Base-by-base conservation (phyloP, 805 yeast species). In the Saccharomycopsis fodiens region DNA sequence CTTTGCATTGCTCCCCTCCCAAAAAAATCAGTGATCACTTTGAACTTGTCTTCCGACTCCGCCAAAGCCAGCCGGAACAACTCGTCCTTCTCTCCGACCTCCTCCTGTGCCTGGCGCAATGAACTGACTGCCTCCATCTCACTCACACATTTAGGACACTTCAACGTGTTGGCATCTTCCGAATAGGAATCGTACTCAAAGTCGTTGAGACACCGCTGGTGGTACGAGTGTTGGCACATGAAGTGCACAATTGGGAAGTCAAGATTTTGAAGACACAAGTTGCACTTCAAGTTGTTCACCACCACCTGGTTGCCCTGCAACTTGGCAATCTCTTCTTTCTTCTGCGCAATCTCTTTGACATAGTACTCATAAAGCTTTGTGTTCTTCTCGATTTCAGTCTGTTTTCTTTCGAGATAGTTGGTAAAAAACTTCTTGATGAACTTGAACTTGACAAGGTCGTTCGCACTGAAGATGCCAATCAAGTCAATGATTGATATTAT, bases 201-300 rank as follows among this genome's bases (percentile, higher is more conserved):
- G 36, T 78, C 79, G 41, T 69, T 70, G 21, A 87, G 62, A 58
- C 98, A 93, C 37, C 82, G 68, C 54, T 82, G 85, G 58, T 93
- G 97, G 58, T 77, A 88, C 2, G 93, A 78, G 57, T 93, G 98
- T 25, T 73, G 72, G 65, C 98, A 93, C 52, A 78, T 75, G 66
- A 91, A 93, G 55, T 85, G 94, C 1, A 85, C 75, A 2, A 82
- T 73, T 0, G 97, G 97, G 35, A 80, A 69, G 48, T 85, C 94
- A 17, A 91, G 63, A 10, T 74, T 70, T 36, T 72, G 65, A 7
- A 73, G 67, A 58, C 96, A 89, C 15, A 76, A 69, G 12, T 76
- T 66, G 57, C 96, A 89, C 31, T 68, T 68, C 22, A 78, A 70
- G 51, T 76, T 74, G 54, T 81, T 86, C 2, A 80, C 22, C 10